Base-by-base conservation (phyloP, 2,329 filamentous ascomycete genomes). In the Fusarium hainanense region DNA sequence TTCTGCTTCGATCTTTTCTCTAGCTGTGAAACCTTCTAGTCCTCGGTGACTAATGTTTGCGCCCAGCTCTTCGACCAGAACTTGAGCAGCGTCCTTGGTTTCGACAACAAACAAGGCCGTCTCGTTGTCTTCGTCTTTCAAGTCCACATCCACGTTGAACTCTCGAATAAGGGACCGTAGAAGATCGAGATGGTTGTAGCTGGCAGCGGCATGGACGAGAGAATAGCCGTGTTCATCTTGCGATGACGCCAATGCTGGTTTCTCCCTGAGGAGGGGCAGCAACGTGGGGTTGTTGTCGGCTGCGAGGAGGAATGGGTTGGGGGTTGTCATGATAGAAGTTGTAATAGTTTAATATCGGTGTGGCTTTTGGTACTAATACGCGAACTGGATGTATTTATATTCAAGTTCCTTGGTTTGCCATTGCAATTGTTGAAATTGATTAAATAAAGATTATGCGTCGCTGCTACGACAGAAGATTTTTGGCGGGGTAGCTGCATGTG, bases 181-280 rank as follows among this genome's bases (percentile, higher is more conserved):
- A 18, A 99, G 89, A 58, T 92, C 88, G 37, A 93, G 82, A 77
- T 98, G 94, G 77, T 91, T 92, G 85, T 98, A 99, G 72, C 94
- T 98, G 20, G 93, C 91, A 18, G 95, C 93, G 54, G 96, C 96
- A 80, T 99, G 96, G 50, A 98, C 84, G 27, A 98, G 89, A 48
- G 94, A 97, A 83, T 99, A 99, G 75, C 96, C 96, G 76, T 98
- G 92, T 63, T 92, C 89, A 80, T 99, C 96, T 82, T 97, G 93
- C 54, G 87, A 83, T 4, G 90, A 87, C 56, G 96, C 95, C 55
- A 97, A 84, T n/a, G 88, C 81, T 34, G 93, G 93, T 72, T 93
- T 88, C 66, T 89, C 84, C 68, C 88, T 87, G 54, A 99, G 89
- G 72, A 94, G 88, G 61, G 89, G 84, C 66, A 97, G 84, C 57